Evolutionary conservation across 331 rosid genomes (phyloP).

Genomic region (Erythrophleum ivorense): DNA sequence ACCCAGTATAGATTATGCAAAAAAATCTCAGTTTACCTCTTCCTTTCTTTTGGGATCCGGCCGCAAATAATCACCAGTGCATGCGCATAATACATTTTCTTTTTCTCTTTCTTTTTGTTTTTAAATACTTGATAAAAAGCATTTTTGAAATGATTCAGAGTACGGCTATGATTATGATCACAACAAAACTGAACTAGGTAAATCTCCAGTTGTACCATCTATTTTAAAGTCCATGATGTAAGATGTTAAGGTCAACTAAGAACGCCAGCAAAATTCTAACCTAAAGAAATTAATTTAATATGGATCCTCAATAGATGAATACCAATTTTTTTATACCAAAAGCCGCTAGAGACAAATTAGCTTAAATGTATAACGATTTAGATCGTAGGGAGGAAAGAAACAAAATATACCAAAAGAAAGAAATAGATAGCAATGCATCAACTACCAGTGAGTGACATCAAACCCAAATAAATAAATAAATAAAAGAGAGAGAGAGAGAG

Average conservation of each 20-base stretch:
- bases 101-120: no score
- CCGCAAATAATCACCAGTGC: no score
- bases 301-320: background rate
- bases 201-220: background rate
- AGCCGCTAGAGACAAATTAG: background rate
- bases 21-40: no score
- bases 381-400: no score
- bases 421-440: background rate
- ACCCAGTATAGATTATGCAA: no score
- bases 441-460: background rate
- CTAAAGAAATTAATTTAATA: background rate
- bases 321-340: background rate
- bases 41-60: no score
- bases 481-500: no score
- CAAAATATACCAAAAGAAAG: background rate
- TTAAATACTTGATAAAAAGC: no score
- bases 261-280: background rate
- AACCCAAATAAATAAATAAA: background rate
- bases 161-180: background rate
- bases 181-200: background rate
- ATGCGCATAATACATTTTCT: no score
- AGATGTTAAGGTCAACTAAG: background rate
- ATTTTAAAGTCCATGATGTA: background rate
- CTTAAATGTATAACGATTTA: no score
- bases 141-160: no score